phyloP scores from a whole-genome alignment of 257 asterid genomes.

The Avicennia marina region DNA sequence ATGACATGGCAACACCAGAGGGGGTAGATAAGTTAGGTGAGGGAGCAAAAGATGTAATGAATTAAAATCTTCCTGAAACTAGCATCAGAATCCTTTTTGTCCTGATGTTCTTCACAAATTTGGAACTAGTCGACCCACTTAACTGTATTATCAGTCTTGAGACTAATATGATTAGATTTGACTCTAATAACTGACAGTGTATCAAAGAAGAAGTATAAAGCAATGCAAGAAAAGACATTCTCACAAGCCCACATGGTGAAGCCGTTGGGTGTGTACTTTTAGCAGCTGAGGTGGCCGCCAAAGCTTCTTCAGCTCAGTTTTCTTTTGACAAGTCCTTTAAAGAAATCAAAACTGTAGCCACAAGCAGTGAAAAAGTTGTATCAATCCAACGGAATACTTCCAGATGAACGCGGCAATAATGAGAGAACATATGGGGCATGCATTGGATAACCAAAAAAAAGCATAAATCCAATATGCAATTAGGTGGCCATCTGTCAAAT shows the following conservation, averaged over 20 bases:
- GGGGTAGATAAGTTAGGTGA: neutral
- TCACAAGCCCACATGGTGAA: slow-evolving; percentile 26
- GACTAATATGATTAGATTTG: slow-evolving; percentile 10
- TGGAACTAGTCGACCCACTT: slow-evolving; percentile 16
- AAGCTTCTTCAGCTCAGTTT: slow-evolving; percentile 41
- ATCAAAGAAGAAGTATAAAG: neutral
- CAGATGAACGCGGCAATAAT: neutral
- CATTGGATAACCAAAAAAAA: too few relatives aligned
- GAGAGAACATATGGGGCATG: slow-evolving; percentile 16
- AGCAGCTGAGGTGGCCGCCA: slow-evolving; percentile 14
- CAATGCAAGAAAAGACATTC: neutral
- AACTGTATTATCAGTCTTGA: slow-evolving; percentile 5
- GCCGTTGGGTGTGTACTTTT: slow-evolving; percentile 6
- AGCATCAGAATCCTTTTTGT: slow-evolving; percentile 5
- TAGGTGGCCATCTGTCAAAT: slow-evolving; percentile 9
- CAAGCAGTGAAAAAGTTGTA: slow-evolving; percentile 19
- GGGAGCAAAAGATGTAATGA: too few relatives aligned
- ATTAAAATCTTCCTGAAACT: slow-evolving; percentile 8
- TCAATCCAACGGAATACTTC: slow-evolving; percentile 7
- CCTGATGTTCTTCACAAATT: slow-evolving; percentile 1
- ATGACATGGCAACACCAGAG: neutral
- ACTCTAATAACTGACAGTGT: slow-evolving; percentile 14
- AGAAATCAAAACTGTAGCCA: slow-evolving; percentile 83
- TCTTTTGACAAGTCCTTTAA: slow-evolving; percentile 71
- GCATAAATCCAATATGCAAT: neutral